Conservation (phyloP, 2,329 filamentous ascomycete genomes). For the Penicillium sp. region DNA sequence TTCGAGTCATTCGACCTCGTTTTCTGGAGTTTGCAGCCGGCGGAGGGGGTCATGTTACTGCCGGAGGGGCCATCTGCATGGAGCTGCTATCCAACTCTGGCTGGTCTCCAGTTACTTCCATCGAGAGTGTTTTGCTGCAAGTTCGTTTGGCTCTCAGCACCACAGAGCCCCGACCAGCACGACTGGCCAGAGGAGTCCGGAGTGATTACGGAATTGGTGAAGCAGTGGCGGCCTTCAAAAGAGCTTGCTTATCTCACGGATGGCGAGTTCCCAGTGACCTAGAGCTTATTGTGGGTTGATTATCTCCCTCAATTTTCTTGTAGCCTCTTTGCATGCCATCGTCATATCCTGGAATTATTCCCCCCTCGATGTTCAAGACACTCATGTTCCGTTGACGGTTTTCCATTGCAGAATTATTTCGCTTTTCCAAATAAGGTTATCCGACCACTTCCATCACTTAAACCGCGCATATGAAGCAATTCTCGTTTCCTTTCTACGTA, state of each 20-base stretch:
- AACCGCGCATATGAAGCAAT: no score
- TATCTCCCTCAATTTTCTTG: no score
- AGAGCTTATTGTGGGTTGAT: background rate
- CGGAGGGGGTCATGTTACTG: constrained; percentile 83
- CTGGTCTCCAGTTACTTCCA: constrained; percentile 71
- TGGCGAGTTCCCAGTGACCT: constrained; percentile 72
- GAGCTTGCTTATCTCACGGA: constrained; percentile 68
- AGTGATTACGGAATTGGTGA: constrained; percentile 67
- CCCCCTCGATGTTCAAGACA: no score
- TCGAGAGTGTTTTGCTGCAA: constrained; percentile 79
- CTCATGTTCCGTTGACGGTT: no score
- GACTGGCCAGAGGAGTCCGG: constrained; percentile 52
- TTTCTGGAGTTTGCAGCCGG: constrained; percentile 71
- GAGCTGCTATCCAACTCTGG: constrained; percentile 80
- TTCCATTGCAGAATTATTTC: no score
- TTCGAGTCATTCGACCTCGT: constrained; percentile 77
- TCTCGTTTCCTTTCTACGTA: no score
- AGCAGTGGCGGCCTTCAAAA: constrained; percentile 70
- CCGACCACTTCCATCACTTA: no score
- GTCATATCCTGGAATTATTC: no score
- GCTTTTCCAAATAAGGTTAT: no score
- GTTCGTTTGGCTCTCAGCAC: constrained; percentile 74
- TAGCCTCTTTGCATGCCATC: no score
- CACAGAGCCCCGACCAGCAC: constrained; percentile 68
- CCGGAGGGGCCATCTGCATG: constrained; percentile 81